Evolutionary conservation across 768 basidiomycete genomes (phyloP), one percentile per base, ranked within the genome.

Genomic region (Amanita subjunquillea): DNA sequence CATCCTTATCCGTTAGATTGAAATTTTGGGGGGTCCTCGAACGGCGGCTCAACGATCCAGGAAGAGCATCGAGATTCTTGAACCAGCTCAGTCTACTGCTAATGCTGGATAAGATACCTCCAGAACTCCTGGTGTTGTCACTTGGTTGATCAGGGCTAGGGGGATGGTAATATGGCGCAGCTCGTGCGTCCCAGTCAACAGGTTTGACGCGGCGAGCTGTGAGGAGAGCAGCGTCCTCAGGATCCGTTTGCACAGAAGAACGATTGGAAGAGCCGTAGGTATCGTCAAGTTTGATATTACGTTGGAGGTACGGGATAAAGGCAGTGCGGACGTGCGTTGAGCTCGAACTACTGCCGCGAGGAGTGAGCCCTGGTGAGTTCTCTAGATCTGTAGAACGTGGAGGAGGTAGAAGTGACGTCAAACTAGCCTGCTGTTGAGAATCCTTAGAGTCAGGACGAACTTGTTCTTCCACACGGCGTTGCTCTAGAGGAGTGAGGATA

Each of bases 61-160:
- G 54, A 25, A 13, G 59, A 4, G 61, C 61, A 32, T 63, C 66
- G 17, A 55, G 54, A 53, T 60, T 72, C 56, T 67, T 74, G 63
- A 87, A 82, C 83, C 84, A 85, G 57, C 80, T 83, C 54, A 73
- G 55, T 34, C 82, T 71, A 50, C 69, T 71, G 2, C 75, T 72
- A 2, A 82, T 63, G 0, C 75, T 74, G 25, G 74, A 65, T 3
- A 83, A 64, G 52, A 72, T 59, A 0, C 67, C 60, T 4, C 46
- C 54, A 41, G 59, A 59, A 1, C 42, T 41, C 27, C 51, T 54
- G 43, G 59, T 54, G 44, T 56, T 61, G 6, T 57, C 56, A 22
- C 56, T 63, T 36, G 54, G 42, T 30, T 43, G 54, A 6, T 52
- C 55, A n/a, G 42, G 53, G 13, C 58, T 52, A 53, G 60, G 53